Evolutionary conservation across 2,329 filamentous ascomycete genomes (phyloP).

Genomic region (Sarocladium oryzae): DNA sequence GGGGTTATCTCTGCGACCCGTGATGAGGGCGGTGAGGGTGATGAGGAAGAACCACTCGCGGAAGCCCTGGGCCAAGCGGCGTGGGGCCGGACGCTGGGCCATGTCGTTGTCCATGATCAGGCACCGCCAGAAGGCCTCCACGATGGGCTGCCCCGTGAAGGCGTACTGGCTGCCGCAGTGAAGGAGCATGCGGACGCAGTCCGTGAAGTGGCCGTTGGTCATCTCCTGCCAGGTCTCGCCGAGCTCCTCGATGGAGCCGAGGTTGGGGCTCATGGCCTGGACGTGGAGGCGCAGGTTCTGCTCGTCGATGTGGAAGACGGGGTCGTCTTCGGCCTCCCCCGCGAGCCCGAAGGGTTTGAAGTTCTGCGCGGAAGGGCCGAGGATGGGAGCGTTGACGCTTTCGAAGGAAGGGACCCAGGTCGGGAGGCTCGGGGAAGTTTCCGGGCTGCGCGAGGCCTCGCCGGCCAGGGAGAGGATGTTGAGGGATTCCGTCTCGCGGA

Average conservation of each 20-base stretch:
- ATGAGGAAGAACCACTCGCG: constrained; percentile 14
- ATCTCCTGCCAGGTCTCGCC: constrained; percentile 9
- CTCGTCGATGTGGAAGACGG: constrained; percentile 13
- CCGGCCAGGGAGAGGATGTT: constrained; percentile 17
- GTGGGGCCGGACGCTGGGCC: constrained; percentile 14
- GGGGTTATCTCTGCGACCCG: constrained; percentile 8
- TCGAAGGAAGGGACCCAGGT: constrained; percentile 19
- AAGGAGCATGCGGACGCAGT: constrained; percentile 16
- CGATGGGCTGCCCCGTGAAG: constrained; percentile 17
- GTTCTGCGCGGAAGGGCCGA: constrained; percentile 7
- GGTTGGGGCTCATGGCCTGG: constrained; percentile 14
- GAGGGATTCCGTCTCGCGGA: constrained; percentile 14
- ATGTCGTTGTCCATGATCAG: constrained; percentile 20
- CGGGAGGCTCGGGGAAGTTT: constrained; percentile 12
- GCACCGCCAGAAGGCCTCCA: constrained; percentile 21
- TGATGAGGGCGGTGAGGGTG: constrained; percentile 12
- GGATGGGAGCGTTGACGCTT: constrained; percentile 14
- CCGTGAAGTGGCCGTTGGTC: constrained; percentile 8
- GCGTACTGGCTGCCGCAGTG: constrained; percentile 16
- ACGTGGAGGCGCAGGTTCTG: constrained; percentile 10
- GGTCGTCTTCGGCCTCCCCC: background rate
- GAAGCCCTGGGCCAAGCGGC: constrained; percentile 13
- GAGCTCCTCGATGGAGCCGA: constrained; percentile 14
- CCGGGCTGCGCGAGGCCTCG: constrained; percentile 12
- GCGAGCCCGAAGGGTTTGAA: background rate